phyloP scores from a whole-genome alignment of 345 rosid genomes.

The Laguncularia racemosa region DNA sequence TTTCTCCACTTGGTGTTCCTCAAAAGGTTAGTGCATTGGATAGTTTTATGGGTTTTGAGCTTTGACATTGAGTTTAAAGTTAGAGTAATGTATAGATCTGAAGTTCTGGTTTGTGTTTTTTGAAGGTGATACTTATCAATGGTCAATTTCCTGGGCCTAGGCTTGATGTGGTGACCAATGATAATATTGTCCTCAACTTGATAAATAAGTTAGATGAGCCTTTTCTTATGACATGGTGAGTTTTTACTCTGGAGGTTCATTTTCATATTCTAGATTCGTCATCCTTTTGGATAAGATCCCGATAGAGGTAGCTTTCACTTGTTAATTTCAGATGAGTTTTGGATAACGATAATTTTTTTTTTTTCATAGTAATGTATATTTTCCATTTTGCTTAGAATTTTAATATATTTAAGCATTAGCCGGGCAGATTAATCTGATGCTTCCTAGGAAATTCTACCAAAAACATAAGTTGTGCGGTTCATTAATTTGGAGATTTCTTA shows the following conservation, averaged over 20 bases:
- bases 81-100: background rate
- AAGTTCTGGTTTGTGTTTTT: background rate
- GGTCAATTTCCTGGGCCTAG: conserved; percentile 96
- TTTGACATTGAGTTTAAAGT: conserved; percentile 1
- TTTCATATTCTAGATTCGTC: conserved; percentile 2
- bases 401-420: no score
- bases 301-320: conserved; percentile 4
- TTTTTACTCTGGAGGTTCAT: background rate
- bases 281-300: background rate
- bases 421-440: no score
- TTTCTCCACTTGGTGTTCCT: conserved; percentile 73
- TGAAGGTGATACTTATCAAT: conserved; percentile 89
- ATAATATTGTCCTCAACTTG: conserved; percentile 84
- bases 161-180: conserved; percentile 88
- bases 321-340: background rate
- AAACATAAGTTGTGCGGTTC: no score
- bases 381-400: no score
- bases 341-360: no score
- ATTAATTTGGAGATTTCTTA: no score
- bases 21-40: conserved; percentile 52
- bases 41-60: background rate
- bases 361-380: no score
- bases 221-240: conserved; percentile 85
- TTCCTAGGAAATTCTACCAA: no score
- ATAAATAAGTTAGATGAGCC: conserved; percentile 92